phyloP scores from a whole-genome alignment of 306 rosid genomes.

The Quercus ilex region DNA sequence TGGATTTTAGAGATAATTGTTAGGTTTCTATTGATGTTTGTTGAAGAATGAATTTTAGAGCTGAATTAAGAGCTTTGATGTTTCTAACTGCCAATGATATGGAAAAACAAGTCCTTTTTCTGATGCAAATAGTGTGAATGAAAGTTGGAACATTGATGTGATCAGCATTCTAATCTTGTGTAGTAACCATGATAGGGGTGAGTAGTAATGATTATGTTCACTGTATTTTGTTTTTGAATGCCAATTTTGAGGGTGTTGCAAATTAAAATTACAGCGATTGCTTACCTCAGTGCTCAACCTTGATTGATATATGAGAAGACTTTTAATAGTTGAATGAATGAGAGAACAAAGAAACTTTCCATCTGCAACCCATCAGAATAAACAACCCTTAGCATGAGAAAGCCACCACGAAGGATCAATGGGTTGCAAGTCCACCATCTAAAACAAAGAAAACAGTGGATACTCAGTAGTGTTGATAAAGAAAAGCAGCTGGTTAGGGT shows the following conservation, averaged over 20 bases:
- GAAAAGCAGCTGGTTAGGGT: too few species aligned
- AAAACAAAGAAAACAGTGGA: background rate
- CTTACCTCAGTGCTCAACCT: background rate
- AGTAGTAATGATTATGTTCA: background rate
- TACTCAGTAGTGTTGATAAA: too few species aligned
- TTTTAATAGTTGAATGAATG: background rate
- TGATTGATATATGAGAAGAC: background rate
- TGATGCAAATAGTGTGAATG: background rate
- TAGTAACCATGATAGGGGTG: background rate
- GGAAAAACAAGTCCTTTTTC: background rate
- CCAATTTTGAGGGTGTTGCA: background rate
- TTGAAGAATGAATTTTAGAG: constrained; percentile 5
- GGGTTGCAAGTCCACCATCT: background rate
- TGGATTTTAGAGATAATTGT: background rate
- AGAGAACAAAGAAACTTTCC: background rate
- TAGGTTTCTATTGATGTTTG: constrained; percentile 3
- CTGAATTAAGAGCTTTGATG: background rate
- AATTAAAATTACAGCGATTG: background rate
- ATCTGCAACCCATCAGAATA: background rate
- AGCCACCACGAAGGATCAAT: background rate
- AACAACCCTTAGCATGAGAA: background rate
- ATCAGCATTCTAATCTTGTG: background rate
- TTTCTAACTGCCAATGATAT: background rate
- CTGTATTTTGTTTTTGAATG: background rate
- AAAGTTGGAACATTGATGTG: background rate